phyloP scores from a whole-genome alignment of 2,329 filamentous ascomycete genomes.

The Helotiales sp. region DNA sequence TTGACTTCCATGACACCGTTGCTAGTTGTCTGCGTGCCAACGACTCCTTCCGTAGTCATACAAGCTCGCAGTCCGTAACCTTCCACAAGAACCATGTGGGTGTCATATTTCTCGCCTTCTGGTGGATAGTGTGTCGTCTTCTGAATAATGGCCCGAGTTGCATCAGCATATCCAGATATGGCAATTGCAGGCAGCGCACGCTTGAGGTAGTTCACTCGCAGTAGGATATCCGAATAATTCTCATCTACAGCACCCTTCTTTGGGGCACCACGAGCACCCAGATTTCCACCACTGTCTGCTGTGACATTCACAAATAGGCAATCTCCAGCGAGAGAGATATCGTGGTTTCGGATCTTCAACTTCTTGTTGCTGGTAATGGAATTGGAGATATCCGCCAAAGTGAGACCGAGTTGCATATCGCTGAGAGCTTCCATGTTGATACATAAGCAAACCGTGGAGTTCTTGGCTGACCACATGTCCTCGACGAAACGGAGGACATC shows the following conservation, averaged over 20 bases:
- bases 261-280: conserved; percentile 31
- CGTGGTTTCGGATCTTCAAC: conserved; percentile 72
- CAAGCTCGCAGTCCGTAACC: conserved; percentile 88
- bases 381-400: conserved; percentile 71
- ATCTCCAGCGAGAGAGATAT: conserved; percentile 65
- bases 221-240: conserved; percentile 67
- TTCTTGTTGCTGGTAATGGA: conserved; percentile 84
- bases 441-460: conserved; percentile 78
- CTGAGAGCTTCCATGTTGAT: conserved; percentile 81
- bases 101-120: conserved; percentile 37
- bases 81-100: conserved; percentile 82
- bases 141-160: conserved; percentile 85
- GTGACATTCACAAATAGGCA: conserved; percentile 75
- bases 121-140: conserved; percentile 66
- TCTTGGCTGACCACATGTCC: conserved; percentile 82
- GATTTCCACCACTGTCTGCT: conserved; percentile 56
- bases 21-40: conserved; percentile 73
- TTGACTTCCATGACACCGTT: conserved; percentile 92
- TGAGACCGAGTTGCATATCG: conserved; percentile 81
- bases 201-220: conserved; percentile 84
- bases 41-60: conserved; percentile 91
- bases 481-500: conserved; percentile 83
- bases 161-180: conserved; percentile 87
- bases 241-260: conserved; percentile 48
- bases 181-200: conserved; percentile 81